Conservation (phyloP, 164 flowering plant species). For the Macadamia integrifolia region DNA sequence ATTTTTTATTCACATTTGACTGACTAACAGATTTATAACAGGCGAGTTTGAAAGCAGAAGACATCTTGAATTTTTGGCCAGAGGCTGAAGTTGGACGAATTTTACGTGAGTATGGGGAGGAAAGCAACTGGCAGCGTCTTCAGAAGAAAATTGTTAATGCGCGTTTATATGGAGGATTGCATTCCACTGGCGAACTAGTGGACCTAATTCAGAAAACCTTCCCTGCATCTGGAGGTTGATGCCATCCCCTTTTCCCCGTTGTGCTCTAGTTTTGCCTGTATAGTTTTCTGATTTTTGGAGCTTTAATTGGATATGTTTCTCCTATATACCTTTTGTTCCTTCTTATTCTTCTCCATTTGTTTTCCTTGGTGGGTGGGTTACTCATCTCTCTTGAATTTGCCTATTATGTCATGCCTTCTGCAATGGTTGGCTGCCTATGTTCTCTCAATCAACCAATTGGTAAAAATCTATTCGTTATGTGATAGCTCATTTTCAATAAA, state of each 20-base stretch:
- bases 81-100: constrained; percentile 77
- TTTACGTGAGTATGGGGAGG: constrained; percentile 89
- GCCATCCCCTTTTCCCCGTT: constrained; percentile 2
- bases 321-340: no score
- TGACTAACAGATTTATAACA: constrained; percentile 57
- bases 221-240: constrained; percentile 41
- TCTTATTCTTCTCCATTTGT: no score
- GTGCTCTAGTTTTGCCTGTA: not conserved
- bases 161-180: constrained; percentile 69
- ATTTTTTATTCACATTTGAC: constrained; percentile 20
- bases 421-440: not conserved
- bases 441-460: not conserved
- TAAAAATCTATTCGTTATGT: not conserved
- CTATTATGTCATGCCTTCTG: not conserved
- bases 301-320: not conserved
- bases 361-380: no score
- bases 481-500: not conserved
- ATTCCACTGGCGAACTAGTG: constrained; percentile 66
- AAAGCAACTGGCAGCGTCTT: constrained; percentile 73
- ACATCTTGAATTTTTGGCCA: constrained; percentile 93
- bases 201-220: constrained; percentile 46
- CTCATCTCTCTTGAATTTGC: not conserved
- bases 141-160: constrained; percentile 73
- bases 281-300: not conserved
- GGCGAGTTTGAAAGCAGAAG: constrained; percentile 84